A percentile compares a stretch with the other conserved stretches of the same genome.
Conservation (phyloP, 305 asterid species). For the Withania somnifera region DNA sequence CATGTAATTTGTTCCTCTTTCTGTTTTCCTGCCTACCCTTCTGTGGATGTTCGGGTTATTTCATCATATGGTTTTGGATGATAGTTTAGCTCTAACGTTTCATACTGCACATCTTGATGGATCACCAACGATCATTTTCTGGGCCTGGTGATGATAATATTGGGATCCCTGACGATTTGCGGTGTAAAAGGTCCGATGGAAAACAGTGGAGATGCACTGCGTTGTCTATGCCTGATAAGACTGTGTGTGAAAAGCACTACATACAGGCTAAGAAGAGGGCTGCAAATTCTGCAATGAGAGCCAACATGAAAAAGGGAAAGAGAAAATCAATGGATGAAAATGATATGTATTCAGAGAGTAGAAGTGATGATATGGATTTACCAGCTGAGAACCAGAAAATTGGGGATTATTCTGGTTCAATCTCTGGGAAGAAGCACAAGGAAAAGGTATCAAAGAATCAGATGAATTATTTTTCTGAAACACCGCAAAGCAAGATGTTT, state of each 20-base stretch:
- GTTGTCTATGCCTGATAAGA: conserved; percentile 98
- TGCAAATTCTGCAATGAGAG: conserved; percentile 95
- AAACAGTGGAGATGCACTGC: conserved; percentile 99
- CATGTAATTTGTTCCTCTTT: background rate
- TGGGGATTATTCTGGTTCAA: conserved; percentile 59
- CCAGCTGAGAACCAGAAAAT: conserved; percentile 48
- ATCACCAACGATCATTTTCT: conserved; percentile 52
- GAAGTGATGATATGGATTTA: conserved; percentile 88
- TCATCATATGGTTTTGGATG: conserved; percentile 10
- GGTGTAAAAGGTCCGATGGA: conserved; percentile 99
- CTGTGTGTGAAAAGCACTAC: conserved; percentile 98
- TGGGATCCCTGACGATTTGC: conserved; percentile 89
- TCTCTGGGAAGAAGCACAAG: conserved; percentile 56
- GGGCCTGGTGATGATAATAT: conserved; percentile 71
- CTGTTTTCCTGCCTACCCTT: background rate
- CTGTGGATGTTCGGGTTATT: conserved; percentile 25
- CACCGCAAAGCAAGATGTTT: conserved; percentile 38
- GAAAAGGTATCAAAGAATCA: conserved; percentile 41
- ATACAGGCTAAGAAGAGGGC: conserved; percentile 99
- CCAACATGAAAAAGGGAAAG: conserved; percentile 73
- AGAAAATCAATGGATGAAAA: conserved; percentile 56
- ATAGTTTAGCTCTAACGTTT: conserved; percentile 3
- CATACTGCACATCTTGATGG: conserved; percentile 38
- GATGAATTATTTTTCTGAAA: conserved; percentile 64
- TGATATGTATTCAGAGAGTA: conserved; percentile 78